phyloP scores from a whole-genome alignment of 179 eudicot genomes.

The Vitellaria paradoxa region DNA sequence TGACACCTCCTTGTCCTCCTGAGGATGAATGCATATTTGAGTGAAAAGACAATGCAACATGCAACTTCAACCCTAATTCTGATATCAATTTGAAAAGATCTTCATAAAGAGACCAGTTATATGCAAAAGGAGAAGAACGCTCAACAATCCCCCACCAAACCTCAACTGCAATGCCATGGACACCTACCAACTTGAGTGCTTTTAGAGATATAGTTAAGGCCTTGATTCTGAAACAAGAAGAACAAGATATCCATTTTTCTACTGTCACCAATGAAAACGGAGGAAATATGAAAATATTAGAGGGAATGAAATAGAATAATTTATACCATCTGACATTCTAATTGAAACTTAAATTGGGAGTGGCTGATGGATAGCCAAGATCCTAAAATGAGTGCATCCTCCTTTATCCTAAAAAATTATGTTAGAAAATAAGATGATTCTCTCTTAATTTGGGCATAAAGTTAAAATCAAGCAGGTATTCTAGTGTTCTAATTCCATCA shows the following conservation, averaged over 20 bases:
- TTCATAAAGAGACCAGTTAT: conserved; percentile 64
- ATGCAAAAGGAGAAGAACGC: conserved; percentile 43
- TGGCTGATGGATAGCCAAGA: background rate
- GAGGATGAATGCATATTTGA: conserved; percentile 45
- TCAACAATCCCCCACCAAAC: conserved; percentile 79
- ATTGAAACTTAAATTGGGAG: background rate
- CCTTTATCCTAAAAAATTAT: background rate
- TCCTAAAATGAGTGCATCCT: conserved; percentile 3
- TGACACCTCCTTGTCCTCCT: conserved; percentile 37
- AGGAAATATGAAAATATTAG: conserved; percentile 12
- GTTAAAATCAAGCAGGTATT: background rate
- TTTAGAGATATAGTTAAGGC: conserved; percentile 55
- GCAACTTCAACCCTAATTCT: conserved; percentile 59
- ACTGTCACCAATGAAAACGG: conserved; percentile 15
- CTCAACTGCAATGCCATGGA: conserved; percentile 69
- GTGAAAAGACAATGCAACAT: conserved; percentile 59
- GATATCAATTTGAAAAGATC: conserved; percentile 50
- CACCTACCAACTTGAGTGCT: conserved; percentile 72
- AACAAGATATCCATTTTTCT: conserved; percentile 1
- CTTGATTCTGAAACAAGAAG: conserved; percentile 46
- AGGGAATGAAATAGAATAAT: background rate
- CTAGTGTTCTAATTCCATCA: background rate
- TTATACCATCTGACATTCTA: background rate
- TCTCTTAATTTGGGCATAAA: conserved; percentile 2
- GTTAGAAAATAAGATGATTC: background rate